Evolutionary conservation across 2,329 filamentous ascomycete genomes (phyloP).

Genomic region (Cordyceps javanica): DNA sequence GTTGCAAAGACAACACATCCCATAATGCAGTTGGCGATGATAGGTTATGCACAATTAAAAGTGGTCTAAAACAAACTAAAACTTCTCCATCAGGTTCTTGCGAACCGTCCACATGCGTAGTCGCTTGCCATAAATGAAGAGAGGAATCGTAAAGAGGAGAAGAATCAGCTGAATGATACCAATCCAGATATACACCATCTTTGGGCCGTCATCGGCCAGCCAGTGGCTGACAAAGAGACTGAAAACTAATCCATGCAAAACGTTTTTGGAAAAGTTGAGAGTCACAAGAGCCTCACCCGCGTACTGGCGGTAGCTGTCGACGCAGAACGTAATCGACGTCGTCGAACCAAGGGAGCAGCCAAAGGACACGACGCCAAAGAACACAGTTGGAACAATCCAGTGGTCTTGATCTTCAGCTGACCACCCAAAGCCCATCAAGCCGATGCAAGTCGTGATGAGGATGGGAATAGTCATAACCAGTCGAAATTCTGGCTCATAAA

Average conservation of each 20-base stretch:
- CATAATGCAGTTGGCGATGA: not conserved
- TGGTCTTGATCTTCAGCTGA: conserved; percentile 65
- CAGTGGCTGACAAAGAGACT: conserved; percentile 82
- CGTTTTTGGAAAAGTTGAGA: conserved; percentile 89
- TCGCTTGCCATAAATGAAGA: conserved; percentile 92
- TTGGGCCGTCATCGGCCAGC: conserved; percentile 69
- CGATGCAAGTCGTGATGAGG: conserved; percentile 69
- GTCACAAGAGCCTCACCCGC: conserved; percentile 92
- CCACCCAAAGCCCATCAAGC: conserved; percentile 97
- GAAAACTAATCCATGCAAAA: conserved; percentile 86
- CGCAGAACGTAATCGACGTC: conserved; percentile 87
- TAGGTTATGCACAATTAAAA: not conserved
- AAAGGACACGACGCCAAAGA: conserved; percentile 89
- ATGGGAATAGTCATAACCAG: conserved; percentile 83
- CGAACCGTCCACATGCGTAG: conserved; percentile 90
- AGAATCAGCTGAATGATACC: conserved; percentile 79
- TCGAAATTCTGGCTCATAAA: conserved; percentile 93
- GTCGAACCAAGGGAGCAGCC: conserved; percentile 87
- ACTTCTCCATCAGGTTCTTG: conserved; percentile 80
- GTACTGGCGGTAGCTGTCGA: conserved; percentile 89
- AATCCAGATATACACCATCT: conserved; percentile 72
- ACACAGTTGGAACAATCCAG: conserved; percentile 90
- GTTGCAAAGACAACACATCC: not conserved
- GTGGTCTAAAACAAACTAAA: conserved; percentile 20
- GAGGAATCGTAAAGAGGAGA: conserved; percentile 71